Evolutionary conservation across 495 filamentous ascomycete species (phyloP), one percentile per base, ranked within the genome.

Genomic region (Penicillium fimorum): DNA sequence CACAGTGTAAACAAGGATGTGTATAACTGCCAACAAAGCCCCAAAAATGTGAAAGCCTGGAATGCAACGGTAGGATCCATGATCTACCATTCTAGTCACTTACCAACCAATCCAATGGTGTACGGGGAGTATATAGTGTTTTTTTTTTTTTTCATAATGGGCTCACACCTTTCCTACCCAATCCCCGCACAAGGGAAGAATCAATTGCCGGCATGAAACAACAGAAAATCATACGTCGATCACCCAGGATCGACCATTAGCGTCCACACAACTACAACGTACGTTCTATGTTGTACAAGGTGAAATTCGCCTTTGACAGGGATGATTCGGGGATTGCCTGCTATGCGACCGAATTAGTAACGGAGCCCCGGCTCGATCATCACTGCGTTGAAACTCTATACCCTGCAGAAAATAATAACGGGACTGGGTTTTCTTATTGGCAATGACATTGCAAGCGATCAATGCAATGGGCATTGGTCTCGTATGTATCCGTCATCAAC

Each of bases 201-300:
- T 11, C 49, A 43, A 65, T 60, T 65, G 50, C 63, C 63, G 63
- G 29, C 45, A 47, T 49, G 24, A 25, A 29, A 50, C 51, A 49
- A 41, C 15, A 27, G 43, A 29, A 35, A 35, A 49, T 37, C 57
- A 47, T 46, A 24, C 42, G 55, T 59, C 58, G 58, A 62, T 67
- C 62, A 61, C 43, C 42, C 27, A 59, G 64, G 62, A 68, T 68
- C 62, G 58, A 43, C 65, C 60, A 41, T 55, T 68, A 68, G 62
- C 60, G 60, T 35, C 11, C 42, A 35, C 27, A 22, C 41, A 7
- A 43, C n/a, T n/a, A n/a, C 41, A 24, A 24, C 41, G 15, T 38
- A 38, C 35, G 35, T 38, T 38, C 35, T 17, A 38, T 17, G 35
- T 38, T 38, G 35, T 38, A 38, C 35, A 38, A 38, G 35, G n/a